Base-by-base conservation (phyloP, 352 stramenopile genomes). In the Pythium insidiosum region DNA sequence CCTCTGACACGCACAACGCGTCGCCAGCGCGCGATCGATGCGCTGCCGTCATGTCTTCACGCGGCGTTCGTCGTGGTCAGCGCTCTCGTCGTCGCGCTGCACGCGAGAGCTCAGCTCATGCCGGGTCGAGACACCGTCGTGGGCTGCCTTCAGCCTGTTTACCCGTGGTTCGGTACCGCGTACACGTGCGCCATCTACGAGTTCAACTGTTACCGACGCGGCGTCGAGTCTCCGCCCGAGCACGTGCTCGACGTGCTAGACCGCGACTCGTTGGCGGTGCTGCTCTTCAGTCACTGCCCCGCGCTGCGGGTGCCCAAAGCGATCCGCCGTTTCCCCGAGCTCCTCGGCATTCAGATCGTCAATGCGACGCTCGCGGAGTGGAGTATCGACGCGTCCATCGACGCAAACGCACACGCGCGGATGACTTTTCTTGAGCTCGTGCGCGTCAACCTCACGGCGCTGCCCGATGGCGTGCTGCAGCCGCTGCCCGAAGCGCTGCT, bases 261-360 rank as follows among this genome's bases (percentile, higher is more conserved):
- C 19, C 33, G 53, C 4, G 13, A 51, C 13, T 30, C 41, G 23
- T 29, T 63, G 1, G 35, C 48, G 1, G 43, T 29, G 11, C 22
- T 71, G 0, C 11, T 67, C n/a, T 46, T 67, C 24, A 50, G 47
- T n/a, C 57, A 71, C 16, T 71, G 57, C 44, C 25, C 53, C 11
- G 38, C 34, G 1, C 38, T 71, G 1, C 25, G 29, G 21, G 23
- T 67, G 10, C 53, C 53, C 3, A 2, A 28, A 11, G 24, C 42
- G 1, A 53, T 67, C 29, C 49, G 40, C 20, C 29, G n/a, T 1
- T 71, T 65, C 21, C 39, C 34, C 5, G 65, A 71, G 23, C 34
- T 71, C 4, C 31, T 71, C 1, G 58, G 61, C 15, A 38, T 68
- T 29, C 57, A 71, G 20, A 52, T 68, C n/a, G 56, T 58, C 50